A percentile compares a stretch with the other conserved stretches of the same genome.
These are phyloP conservation scores for Amphicarpaea edgeworthii DNA, from an alignment of 306 rosid species.

Conservation along the genomic window DNA sequence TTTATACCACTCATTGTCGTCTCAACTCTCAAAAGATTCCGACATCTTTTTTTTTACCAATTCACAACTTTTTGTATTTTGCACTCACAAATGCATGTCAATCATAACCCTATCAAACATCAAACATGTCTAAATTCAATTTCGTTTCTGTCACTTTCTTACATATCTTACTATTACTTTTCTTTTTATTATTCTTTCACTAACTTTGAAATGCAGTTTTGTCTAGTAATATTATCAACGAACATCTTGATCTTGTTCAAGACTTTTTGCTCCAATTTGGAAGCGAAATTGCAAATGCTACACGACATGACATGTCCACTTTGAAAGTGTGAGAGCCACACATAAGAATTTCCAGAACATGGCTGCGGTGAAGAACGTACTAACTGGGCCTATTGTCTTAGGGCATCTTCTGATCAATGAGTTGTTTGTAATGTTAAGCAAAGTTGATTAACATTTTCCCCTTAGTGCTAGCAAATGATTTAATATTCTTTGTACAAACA, in stretches of 20 bases:
- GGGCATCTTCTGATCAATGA: too few relatives aligned
- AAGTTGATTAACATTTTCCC: too few relatives aligned
- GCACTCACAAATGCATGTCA: not conserved
- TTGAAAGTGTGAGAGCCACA: not conserved
- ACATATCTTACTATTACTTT: not conserved
- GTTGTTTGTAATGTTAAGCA: too few relatives aligned
- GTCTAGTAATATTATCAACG: not conserved
- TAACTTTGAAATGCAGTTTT: not conserved
- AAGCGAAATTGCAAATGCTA: not conserved
- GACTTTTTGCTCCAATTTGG: constrained; percentile 23
- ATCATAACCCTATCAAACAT: too few relatives aligned
- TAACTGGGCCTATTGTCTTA: too few relatives aligned
- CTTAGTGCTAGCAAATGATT: too few relatives aligned
- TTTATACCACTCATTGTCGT: not conserved
- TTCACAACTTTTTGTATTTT: not conserved
- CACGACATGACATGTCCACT: not conserved
- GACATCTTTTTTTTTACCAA: constrained; percentile 17
- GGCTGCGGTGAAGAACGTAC: too few relatives aligned
- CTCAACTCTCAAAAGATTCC: constrained; percentile 21
- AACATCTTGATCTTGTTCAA: constrained; percentile 2
- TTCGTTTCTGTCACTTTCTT: not conserved
- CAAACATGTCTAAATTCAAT: not conserved
- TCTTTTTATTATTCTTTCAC: not conserved
- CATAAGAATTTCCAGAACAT: too few relatives aligned
- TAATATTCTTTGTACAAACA: too few relatives aligned